A percentile compares a stretch with the other conserved stretches of the same genome.
Evolutionary conservation across 805 yeast genomes (phyloP).

Genomic region (Cyberlindnera subsufficiens): DNA sequence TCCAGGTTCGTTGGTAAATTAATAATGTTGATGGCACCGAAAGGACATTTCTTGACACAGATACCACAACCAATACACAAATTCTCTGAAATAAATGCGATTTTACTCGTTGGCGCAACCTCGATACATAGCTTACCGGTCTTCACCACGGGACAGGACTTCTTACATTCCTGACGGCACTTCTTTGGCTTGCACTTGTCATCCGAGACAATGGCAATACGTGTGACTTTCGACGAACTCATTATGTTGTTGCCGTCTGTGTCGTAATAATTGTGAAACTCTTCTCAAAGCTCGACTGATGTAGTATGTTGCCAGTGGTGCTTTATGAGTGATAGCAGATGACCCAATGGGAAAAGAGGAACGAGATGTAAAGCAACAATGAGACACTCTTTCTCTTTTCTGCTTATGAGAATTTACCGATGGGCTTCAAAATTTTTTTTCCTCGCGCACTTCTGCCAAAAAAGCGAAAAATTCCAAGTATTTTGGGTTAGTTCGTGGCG

Average conservation of each 20-base stretch:
- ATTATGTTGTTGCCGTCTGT: neutral
- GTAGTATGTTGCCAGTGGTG: neutral
- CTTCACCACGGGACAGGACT: constrained; percentile 95
- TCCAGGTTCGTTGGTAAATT: constrained; percentile 95
- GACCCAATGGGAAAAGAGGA: no score
- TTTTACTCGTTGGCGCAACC: constrained; percentile 83
- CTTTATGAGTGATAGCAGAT: no score
- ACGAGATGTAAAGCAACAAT: no score
- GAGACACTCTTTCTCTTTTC: neutral
- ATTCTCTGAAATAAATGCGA: constrained; percentile 90
- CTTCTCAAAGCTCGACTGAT: neutral
- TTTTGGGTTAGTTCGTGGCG: no score
- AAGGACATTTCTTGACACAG: constrained; percentile 97
- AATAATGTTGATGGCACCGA: constrained; percentile 93
- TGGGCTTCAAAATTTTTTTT: constrained; percentile 1
- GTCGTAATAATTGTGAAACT: neutral
- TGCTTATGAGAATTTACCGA: neutral
- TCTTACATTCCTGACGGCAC: constrained; percentile 97
- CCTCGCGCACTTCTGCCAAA: no score
- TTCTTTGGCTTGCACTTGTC: constrained; percentile 98
- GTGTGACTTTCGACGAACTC: constrained; percentile 36
- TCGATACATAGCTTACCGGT: constrained; percentile 98
- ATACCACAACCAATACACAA: constrained; percentile 99
- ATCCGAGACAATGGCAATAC: constrained; percentile 93
- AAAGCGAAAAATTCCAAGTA: no score